Evolutionary conservation across 148 eudicot genomes (phyloP).

Genomic region (Rheum nobile): DNA sequence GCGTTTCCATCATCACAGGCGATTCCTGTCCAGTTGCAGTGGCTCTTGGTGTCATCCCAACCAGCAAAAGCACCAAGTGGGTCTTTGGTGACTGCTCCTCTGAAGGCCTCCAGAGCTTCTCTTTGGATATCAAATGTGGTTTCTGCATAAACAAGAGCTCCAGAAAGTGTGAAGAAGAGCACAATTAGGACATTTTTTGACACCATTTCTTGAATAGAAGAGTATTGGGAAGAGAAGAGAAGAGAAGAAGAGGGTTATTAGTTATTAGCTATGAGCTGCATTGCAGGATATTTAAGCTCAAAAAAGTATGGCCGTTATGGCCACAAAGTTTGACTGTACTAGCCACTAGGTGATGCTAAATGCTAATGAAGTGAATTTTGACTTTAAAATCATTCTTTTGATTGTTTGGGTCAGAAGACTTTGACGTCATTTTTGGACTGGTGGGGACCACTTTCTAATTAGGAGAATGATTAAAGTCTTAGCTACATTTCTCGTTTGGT

Average conservation of each 20-base stretch:
- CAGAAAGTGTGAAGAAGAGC: background rate
- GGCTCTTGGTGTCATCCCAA: conserved; percentile 42
- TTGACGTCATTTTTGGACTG: background rate
- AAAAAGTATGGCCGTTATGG: background rate
- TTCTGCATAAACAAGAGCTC: background rate
- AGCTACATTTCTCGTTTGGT: too few relatives aligned
- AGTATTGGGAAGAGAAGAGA: background rate
- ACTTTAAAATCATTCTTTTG: background rate
- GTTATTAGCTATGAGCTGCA: background rate
- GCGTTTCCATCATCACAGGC: conserved; percentile 29
- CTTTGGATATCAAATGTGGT: background rate
- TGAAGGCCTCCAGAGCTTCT: conserved; percentile 55
- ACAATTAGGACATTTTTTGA: conserved; percentile 1
- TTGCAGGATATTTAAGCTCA: background rate
- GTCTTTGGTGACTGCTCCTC: conserved; percentile 39
- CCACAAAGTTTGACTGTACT: background rate
- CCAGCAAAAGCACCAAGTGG: conserved; percentile 43
- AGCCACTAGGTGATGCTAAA: background rate
- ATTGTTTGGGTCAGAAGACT: background rate
- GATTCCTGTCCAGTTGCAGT: conserved; percentile 92
- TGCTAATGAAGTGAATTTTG: background rate
- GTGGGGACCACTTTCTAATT: background rate
- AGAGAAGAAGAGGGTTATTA: background rate
- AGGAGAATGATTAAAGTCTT: background rate
- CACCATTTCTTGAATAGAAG: background rate